Conservation (phyloP, 495 filamentous ascomycete species). For the Bathelium albidoporum region DNA sequence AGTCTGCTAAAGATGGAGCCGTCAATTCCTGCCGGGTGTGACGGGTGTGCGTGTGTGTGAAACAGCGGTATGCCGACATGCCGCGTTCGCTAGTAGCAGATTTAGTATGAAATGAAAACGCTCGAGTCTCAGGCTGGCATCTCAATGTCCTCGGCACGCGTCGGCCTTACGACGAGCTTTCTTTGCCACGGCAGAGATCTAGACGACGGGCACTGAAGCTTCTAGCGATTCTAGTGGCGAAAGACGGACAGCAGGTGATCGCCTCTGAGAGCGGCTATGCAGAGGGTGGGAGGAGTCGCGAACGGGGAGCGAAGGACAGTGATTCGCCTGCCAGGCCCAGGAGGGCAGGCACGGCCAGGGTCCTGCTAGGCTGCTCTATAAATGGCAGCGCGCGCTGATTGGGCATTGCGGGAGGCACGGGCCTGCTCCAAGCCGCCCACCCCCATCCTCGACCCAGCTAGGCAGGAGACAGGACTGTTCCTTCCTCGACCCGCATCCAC, state of each 20-base stretch:
- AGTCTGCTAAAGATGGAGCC: neutral
- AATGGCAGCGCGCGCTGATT: neutral
- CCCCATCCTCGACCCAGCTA: slow-evolving; percentile 1
- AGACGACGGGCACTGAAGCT: neutral
- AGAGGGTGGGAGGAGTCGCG: neutral
- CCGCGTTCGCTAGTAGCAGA: neutral
- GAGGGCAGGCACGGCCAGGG: neutral
- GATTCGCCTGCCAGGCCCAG: neutral
- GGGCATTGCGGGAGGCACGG: neutral
- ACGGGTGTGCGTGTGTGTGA: neutral
- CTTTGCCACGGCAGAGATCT: neutral
- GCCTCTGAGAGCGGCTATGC: neutral
- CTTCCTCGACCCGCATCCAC: slow-evolving; percentile 4
- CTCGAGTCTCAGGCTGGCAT: neutral
- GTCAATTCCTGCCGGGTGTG: neutral
- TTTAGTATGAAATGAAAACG: neutral
- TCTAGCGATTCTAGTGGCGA: neutral
- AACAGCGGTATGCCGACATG: slow-evolving; percentile 1
- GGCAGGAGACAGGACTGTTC: slow-evolving; percentile 2
- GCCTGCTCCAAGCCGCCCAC: neutral
- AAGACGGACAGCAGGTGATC: neutral
- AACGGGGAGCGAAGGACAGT: neutral
- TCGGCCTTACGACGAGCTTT: neutral
- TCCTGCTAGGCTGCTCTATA: neutral
- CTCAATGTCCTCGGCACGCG: neutral